These are phyloP conservation scores for Tripidium arundinaceum DNA, from an alignment of 202 grass and related monocot species.

Conservation along the genomic window DNA sequence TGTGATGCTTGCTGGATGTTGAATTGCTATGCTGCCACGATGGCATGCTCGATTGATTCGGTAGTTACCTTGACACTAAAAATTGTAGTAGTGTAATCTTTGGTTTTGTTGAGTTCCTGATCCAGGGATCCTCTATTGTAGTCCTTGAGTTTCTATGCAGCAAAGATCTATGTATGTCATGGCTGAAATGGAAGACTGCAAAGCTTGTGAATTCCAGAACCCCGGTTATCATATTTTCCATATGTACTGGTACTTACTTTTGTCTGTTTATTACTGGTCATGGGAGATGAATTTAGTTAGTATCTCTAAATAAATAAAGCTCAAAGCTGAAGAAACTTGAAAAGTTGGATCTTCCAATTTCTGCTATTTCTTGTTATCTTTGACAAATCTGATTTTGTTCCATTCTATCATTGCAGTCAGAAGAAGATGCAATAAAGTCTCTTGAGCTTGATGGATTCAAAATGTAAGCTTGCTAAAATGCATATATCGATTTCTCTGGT, in stretches of 20 bases:
- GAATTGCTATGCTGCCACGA: no score
- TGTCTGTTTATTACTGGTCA: not conserved
- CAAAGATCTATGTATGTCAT: not conserved
- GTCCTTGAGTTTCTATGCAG: not conserved
- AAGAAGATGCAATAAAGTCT: constrained; percentile 48
- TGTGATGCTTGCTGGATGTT: no score
- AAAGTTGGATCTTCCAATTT: not conserved
- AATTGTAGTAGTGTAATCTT: not conserved
- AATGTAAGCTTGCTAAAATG: constrained; percentile 41
- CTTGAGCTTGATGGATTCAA: constrained; percentile 66
- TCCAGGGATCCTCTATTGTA: not conserved
- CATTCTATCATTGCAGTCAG: constrained; percentile 31
- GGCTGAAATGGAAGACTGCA: not conserved
- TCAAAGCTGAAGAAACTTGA: not conserved
- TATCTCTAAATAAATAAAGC: not conserved
- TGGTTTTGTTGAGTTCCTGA: not conserved
- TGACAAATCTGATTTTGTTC: constrained; percentile 11
- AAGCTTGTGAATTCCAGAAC: not conserved
- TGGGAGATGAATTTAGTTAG: not conserved
- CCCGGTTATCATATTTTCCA: not conserved
- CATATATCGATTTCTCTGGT: not conserved
- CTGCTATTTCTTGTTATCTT: not conserved
- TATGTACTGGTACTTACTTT: no score
- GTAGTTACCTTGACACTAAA: not conserved
- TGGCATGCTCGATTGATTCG: not conserved